phyloP scores from a whole-genome alignment of 2,329 filamentous ascomycete species.

The Curvularia spicifera region DNA sequence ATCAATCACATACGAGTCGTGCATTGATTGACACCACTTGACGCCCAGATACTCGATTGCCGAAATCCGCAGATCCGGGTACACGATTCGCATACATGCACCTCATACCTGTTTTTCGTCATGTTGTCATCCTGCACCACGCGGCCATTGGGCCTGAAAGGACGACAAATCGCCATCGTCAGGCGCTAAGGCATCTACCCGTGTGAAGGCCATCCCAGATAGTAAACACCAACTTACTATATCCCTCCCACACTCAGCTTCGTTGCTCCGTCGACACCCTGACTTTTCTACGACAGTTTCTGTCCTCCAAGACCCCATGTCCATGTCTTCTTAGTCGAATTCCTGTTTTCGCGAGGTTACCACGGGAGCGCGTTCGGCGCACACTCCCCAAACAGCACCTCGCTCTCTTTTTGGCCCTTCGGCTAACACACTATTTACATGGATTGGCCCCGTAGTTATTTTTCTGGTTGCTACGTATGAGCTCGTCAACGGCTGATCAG shows the following conservation, averaged over 20 bases:
- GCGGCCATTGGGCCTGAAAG: background rate
- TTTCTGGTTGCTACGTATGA: background rate
- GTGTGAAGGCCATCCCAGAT: background rate
- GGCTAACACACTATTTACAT: background rate
- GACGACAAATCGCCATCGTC: background rate
- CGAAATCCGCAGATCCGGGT: background rate
- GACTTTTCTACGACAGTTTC: background rate
- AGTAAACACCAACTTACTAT: background rate
- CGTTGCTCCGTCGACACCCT: constrained; percentile 16
- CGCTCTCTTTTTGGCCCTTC: background rate
- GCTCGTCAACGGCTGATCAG: background rate
- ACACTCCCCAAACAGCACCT: background rate
- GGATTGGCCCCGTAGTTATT: background rate
- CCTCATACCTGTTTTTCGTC: background rate
- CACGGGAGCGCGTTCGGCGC: constrained; percentile 3
- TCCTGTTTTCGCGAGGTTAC: constrained; percentile 4
- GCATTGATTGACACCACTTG: background rate
- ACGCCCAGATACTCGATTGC: background rate
- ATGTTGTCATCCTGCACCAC: background rate
- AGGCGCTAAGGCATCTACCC: background rate
- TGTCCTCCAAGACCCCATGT: background rate
- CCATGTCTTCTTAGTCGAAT: background rate
- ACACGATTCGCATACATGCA: background rate
- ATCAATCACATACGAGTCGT: background rate
- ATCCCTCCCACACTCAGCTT: background rate